Conservation (phyloP, 1,284 basidiomycete species). For the Boletus subluridellus region DNA sequence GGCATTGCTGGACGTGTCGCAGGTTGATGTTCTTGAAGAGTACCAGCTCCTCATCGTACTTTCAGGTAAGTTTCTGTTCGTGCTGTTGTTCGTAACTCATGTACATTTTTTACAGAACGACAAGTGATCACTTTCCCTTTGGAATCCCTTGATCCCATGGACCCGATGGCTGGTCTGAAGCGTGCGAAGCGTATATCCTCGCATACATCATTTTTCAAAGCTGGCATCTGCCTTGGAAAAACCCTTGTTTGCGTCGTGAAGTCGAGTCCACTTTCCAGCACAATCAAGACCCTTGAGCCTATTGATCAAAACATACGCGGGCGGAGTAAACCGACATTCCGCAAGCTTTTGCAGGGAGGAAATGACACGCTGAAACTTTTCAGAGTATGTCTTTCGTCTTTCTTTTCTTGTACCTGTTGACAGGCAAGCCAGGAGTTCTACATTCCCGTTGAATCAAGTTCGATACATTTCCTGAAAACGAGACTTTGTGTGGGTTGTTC, state of each 20-base stretch:
- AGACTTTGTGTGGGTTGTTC: slow-evolving; percentile 97
- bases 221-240: slow-evolving; percentile 87
- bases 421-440: slow-evolving; percentile 79
- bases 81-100: slow-evolving; percentile 1
- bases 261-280: slow-evolving; percentile 89
- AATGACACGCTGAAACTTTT: slow-evolving; percentile 94
- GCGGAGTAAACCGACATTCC: slow-evolving; percentile 88
- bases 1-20: slow-evolving; percentile 84
- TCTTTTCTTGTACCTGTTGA: slow-evolving; percentile 1
- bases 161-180: slow-evolving; percentile 88
- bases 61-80: slow-evolving; percentile 58
- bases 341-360: slow-evolving; percentile 88
- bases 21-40: slow-evolving; percentile 96
- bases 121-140: slow-evolving; percentile 96
- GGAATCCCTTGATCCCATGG: slow-evolving; percentile 86
- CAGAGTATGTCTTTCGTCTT: slow-evolving; percentile 57
- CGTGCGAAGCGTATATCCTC: slow-evolving; percentile 94
- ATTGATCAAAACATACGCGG: slow-evolving; percentile 87
- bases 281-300: slow-evolving; percentile 97
- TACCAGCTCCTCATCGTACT: slow-evolving; percentile 95
- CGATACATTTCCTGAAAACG: slow-evolving; percentile 97
- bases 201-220: slow-evolving; percentile 98
- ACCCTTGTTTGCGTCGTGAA: slow-evolving; percentile 99
- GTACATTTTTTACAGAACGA: slow-evolving; percentile 56
- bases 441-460: slow-evolving; percentile 95